Base-by-base conservation (phyloP, 2,329 filamentous ascomycete species). In the Nothophoma quercina region DNA sequence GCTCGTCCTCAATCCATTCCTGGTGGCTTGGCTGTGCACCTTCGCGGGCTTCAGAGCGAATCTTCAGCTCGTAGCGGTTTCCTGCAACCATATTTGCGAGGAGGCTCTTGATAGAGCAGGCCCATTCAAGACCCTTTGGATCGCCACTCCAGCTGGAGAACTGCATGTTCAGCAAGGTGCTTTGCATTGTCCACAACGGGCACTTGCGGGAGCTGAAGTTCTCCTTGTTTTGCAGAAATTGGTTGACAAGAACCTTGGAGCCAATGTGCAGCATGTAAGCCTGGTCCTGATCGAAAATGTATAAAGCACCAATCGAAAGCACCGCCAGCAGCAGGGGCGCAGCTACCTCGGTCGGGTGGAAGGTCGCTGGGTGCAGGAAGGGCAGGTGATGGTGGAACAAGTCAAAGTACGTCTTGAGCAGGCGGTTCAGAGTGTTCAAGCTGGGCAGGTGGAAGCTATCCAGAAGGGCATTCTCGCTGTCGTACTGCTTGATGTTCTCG, bases 81-180 rank as follows among this genome's bases (percentile, higher is more conserved):
- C 95, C 95, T 52, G 93, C 91, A 51, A 99, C 95, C 93, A 99
- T 98, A 77, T 98, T 98, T 62, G 93, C 93, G 41, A 99, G 85
- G 30, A 98, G 83, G 80, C 92, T 96, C 84, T 98, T 98, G 78
- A 99, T 98, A 2, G 95, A 98, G 76, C 93, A 98, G 28, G 95
- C 93, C 95, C 95, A 99, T 75, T 99, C 95, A 2, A 99, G 83
- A 29, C 95, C 95, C 77, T 97, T 98, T 28, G 95, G 89, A 70
- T 98, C 95, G 67, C 95, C 95, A 74, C 95, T 98, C 95, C 95
- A 99, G 81, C 93, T 98, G 48, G 95, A 92, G 74, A 99, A 98
- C 62, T 97, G 88, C 95, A 98, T 98, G 81, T 99, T 99, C 52
- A 99, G 81, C 46, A 99, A 80, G 3, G 93, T 96, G 73, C 91